These are phyloP conservation scores for Adansonia gregorii DNA, from an alignment of 441 rosid genomes.

Conservation along the genomic window DNA sequence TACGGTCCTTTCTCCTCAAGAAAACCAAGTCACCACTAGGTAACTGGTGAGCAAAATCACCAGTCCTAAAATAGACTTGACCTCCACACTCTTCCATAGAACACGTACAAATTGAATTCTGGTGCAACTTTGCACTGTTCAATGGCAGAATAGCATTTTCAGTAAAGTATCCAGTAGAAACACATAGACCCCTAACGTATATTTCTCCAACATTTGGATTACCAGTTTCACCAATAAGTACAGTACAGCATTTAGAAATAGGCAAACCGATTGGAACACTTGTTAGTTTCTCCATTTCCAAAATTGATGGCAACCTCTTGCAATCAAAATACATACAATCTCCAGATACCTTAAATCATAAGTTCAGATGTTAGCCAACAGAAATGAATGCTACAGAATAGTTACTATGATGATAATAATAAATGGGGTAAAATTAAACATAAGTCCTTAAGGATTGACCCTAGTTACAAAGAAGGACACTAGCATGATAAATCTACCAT, in stretches of 20 bases:
- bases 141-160: constrained; percentile 38
- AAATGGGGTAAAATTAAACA: background rate
- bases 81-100: constrained; percentile 49
- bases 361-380: constrained; percentile 30
- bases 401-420: background rate
- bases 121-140: constrained; percentile 52
- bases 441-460: constrained; percentile 2
- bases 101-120: constrained; percentile 42
- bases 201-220: constrained; percentile 70
- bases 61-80: constrained; percentile 67
- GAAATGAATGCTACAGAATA: constrained; percentile 1
- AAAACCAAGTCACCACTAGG: constrained; percentile 75
- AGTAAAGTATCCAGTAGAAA: constrained; percentile 61
- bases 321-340: constrained; percentile 95
- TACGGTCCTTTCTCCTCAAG: constrained; percentile 80
- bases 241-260: constrained; percentile 68
- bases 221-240: constrained; percentile 55
- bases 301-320: constrained; percentile 64
- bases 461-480: background rate
- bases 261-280: constrained; percentile 95
- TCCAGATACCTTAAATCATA: constrained; percentile 77
- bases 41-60: constrained; percentile 79
- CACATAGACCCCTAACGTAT: constrained; percentile 71
- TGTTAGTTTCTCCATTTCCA: constrained; percentile 56
- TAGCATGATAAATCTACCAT: constrained; percentile 9